A percentile compares a stretch with the other conserved stretches of the same genome.
Conservation (phyloP, 345 rosid genomes). For the Melaleuca quinquenervia region DNA sequence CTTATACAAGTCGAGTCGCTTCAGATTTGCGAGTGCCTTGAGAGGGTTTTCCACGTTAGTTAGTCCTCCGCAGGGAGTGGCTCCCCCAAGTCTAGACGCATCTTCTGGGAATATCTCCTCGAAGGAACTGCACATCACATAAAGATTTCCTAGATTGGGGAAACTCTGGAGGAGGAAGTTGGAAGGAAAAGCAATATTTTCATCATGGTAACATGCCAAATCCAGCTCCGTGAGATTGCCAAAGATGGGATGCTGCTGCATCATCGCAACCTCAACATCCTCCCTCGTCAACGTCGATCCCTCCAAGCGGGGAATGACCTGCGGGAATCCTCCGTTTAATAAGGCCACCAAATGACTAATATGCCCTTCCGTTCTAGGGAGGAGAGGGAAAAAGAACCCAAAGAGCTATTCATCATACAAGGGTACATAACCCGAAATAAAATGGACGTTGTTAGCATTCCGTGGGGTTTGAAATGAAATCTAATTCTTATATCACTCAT, state of each 20-base stretch:
- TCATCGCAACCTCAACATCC: background rate
- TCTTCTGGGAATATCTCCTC: background rate
- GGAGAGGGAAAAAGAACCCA: no score
- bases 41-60: background rate
- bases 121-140: accelerated
- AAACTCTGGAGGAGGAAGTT: background rate
- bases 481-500: no score
- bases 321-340: accelerated
- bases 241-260: accelerated
- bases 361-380: accelerated
- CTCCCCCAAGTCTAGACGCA: background rate
- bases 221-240: accelerated
- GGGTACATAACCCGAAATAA: no score
- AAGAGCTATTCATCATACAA: no score
- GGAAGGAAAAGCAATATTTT: accelerated
- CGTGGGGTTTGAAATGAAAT: no score
- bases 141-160: accelerated
- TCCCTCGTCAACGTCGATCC: accelerated
- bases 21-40: accelerated
- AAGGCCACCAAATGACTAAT: background rate
- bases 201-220: background rate
- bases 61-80: no score
- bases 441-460: no score
- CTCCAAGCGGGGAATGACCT: accelerated
- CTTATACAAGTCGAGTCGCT: accelerated